Evolutionary conservation across 1,284 basidiomycete genomes (phyloP), one percentile per base, ranked within the genome.

Genomic region (Naganishia sp.): DNA sequence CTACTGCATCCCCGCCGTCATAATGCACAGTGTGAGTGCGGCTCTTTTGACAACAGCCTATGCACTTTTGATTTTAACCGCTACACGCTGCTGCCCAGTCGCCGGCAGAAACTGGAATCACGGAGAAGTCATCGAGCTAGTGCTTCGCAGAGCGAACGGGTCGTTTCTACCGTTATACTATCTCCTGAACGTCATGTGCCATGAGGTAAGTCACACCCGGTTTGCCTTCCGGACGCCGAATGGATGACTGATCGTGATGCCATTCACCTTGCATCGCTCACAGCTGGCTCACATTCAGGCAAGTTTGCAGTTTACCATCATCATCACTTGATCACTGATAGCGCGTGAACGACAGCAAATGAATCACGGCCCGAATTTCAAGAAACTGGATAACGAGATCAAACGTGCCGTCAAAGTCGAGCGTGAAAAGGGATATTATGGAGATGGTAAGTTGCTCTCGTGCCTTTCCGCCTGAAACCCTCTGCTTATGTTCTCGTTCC

Each of bases 81-180:
- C 17, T 35, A 28, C 28, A 35, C 11, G 3, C 18, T 15, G 6
- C 32, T n/a, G 5, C 2, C 32, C 76, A 76, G 80, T 78, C 55
- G 78, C 77, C 0, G 80, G 80, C 0, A 65, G 77, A 18, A 77
- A 80, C 68, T 80, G 78, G 78, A 81, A 81, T 67, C 74, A 78
- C 62, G 81, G 81, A 6, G 78, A 80, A 66, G 75, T 79, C 39
- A 76, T 82, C 55, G 79, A 81, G 70, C 73, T 82, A 17, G 81
- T 82, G 0, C 68, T 81, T 18, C 70, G 81, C 6, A 67, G 77
- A 0, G 71, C 73, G 0, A 71, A 70, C 39, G 80, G 80, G 0
- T 68, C 68, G 2, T 82, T 82, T 61, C 67, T 76, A 6, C 79
- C 79, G 47, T 74, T 42, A 57, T 72, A 55, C 21, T 68, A 62